Conservation (phyloP, 495 filamentous ascomycete genomes). For the Endocarpon pusillum region DNA sequence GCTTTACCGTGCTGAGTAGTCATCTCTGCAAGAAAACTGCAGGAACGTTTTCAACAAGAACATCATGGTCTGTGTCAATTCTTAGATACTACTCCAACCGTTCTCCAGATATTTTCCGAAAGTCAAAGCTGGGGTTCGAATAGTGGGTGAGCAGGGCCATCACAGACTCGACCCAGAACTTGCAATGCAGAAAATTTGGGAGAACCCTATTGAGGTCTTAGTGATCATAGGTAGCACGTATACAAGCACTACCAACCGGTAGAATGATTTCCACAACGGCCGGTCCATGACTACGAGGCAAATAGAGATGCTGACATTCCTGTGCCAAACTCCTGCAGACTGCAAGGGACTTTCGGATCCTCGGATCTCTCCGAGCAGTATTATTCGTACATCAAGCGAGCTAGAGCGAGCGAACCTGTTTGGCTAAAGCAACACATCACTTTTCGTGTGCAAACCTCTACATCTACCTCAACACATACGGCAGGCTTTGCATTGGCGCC, state of each 20-base stretch:
- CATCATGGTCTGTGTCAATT: constrained; percentile 65
- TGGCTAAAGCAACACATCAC: constrained; percentile 60
- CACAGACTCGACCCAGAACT: constrained; percentile 46
- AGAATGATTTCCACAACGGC: constrained; percentile 43
- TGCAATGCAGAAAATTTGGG: constrained; percentile 50
- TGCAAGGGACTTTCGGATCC: constrained; percentile 57
- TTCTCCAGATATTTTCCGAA: constrained; percentile 59
- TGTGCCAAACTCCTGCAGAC: constrained; percentile 44
- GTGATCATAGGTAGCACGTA: constrained; percentile 60
- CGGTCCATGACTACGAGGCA: constrained; percentile 46
- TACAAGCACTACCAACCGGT: constrained; percentile 68
- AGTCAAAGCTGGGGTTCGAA: constrained; percentile 53
- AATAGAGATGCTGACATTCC: constrained; percentile 49
- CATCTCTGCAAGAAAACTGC: constrained; percentile 33
- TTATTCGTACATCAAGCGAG: constrained; percentile 50
- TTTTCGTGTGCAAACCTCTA: constrained; percentile 2
- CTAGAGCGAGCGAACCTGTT: constrained; percentile 43
- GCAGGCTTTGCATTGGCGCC: constrained; percentile 52
- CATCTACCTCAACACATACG: constrained; percentile 3
- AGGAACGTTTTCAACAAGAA: constrained; percentile 49
- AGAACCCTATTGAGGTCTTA: constrained; percentile 67
- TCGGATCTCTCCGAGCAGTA: constrained; percentile 42
- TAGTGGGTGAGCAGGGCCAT: constrained; percentile 44
- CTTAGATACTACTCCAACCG: constrained; percentile 62
- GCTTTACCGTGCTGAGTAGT: too few relatives aligned